phyloP scores from a whole-genome alignment of 2,329 filamentous ascomycete genomes.

The Talaromyces piceae region DNA sequence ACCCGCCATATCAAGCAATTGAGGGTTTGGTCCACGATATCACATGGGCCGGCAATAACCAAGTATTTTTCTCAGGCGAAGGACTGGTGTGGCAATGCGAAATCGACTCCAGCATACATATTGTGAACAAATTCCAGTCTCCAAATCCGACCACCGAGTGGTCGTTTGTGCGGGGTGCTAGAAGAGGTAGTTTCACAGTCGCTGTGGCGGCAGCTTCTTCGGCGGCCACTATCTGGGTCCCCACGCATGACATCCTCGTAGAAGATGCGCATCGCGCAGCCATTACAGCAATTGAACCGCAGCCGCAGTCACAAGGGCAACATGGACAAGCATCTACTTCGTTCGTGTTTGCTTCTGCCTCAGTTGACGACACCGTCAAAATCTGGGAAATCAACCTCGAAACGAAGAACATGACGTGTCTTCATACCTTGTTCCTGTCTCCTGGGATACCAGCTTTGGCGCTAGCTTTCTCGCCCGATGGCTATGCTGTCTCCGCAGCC shows the following conservation, averaged over 20 bases:
- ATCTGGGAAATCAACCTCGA: constrained; percentile 38
- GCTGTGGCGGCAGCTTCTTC: constrained; percentile 34
- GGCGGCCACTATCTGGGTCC: constrained; percentile 37
- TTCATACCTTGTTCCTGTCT: constrained; percentile 32
- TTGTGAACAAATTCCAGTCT: constrained; percentile 28
- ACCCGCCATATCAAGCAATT: constrained; percentile 28
- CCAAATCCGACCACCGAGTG: constrained; percentile 27
- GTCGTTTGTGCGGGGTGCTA: constrained; percentile 34
- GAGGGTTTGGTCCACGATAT: constrained; percentile 37
- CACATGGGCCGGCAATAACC: constrained; percentile 31
- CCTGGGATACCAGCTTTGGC: constrained; percentile 32
- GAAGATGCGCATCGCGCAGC: constrained; percentile 34
- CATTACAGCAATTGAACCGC: constrained; percentile 39
- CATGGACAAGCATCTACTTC: constrained; percentile 19
- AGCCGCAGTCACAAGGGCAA: constrained; percentile 24
- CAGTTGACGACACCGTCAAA: constrained; percentile 38
- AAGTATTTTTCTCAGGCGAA: constrained; percentile 35
- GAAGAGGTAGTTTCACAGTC: constrained; percentile 22
- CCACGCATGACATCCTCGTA: constrained; percentile 35
- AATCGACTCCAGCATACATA: constrained; percentile 30
- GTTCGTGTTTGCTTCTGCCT: constrained; percentile 37
- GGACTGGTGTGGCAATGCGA: constrained; percentile 34
- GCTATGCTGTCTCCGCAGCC: constrained; percentile 39
- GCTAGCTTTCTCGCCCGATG: constrained; percentile 41
- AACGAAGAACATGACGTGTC: constrained; percentile 26